Base-by-base conservation (phyloP, 1,284 basidiomycete species). In the Sphagnurus paluster region DNA sequence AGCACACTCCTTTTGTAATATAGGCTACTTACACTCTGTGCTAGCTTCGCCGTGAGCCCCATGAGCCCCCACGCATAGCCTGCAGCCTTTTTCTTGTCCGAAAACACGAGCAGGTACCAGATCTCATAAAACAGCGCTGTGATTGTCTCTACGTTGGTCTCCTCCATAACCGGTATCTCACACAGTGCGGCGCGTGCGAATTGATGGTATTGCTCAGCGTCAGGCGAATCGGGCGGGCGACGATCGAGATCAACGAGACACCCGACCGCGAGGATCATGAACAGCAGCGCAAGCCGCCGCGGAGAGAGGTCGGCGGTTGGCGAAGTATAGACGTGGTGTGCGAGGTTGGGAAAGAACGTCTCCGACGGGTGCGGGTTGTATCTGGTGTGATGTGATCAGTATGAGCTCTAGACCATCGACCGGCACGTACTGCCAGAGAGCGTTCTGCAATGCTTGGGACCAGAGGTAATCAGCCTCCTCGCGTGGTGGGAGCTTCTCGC, bases 21-120 rank as follows among this genome's bases (percentile, higher is more conserved):
- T 34, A 40, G 14, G 48, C 17, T 14, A 36, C 79, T 69, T 62
- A 82, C 80, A 59, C 79, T 80, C 58, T 82, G 79, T 14, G 79
- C 79, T 44, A 84, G 62, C 62, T 84, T 84, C 33, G 80, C 75
- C 17, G 80, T 79, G 11, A 82, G 64, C 19, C 80, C 80, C 80
- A 84, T 81, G 26, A 82, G 63, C 23, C 77, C 77, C 80, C 80
- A 84, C 7, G 72, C 72, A 52, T 74, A 71, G 17, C 67, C 68
- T 37, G 67, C 66, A 10, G 72, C 71, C 56, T 71, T 74, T 56
- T 72, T 75, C 52, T 68, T 68, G 54, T 74, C 72, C n/a, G 70
- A 72, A 56, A 74, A 75, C 23, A 74, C 71, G 36, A 73, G 56
- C 35, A 74, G 59, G 52, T 70, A 75, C 71, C 71, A 74, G 21